Evolutionary conservation across 2,329 filamentous ascomycete species (phyloP).

Genomic region (Phaeosphaeria sp.): DNA sequence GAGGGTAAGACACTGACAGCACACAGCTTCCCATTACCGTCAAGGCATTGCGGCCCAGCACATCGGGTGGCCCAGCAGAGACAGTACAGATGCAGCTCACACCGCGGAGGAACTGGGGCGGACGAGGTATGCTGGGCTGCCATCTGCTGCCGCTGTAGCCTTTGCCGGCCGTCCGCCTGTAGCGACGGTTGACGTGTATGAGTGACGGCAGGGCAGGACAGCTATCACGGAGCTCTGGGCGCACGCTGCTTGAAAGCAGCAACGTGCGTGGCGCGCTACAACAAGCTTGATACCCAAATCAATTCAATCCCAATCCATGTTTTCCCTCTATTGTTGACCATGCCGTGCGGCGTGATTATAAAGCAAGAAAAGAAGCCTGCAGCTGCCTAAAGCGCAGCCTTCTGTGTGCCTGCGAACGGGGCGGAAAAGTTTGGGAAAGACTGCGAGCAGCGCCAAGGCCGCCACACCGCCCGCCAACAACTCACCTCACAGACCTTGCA

Average conservation of each 20-base stretch:
- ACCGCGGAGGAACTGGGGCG: constrained; percentile 85
- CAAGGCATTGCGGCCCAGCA: constrained; percentile 61
- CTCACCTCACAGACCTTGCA: constrained; percentile 26
- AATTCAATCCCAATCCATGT: not conserved
- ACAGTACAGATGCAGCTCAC: constrained; percentile 74
- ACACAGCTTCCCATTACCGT: constrained; percentile 72
- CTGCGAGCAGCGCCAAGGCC: constrained; percentile 19
- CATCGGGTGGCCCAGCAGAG: constrained; percentile 41
- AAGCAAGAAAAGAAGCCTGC: constrained; percentile 20
- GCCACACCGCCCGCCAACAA: constrained; percentile 39
- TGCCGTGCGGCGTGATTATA: constrained; percentile 15
- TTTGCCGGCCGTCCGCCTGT: not conserved
- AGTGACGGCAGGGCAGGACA: not conserved
- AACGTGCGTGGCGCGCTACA: constrained; percentile 44
- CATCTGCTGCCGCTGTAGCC: constrained; percentile 80
- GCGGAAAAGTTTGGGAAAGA: constrained; percentile 20
- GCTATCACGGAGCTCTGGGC: not conserved
- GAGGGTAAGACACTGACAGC: constrained; percentile 29
- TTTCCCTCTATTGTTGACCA: not conserved
- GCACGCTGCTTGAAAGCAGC: constrained; percentile 12
- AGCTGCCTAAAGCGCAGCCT: constrained; percentile 32
- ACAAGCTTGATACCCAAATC: constrained; percentile 42
- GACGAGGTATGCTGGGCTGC: constrained; percentile 86
- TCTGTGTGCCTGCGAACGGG: constrained; percentile 21
- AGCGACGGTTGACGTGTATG: not conserved